phyloP scores from a whole-genome alignment of 1,284 basidiomycete species.

The Phaffia rhodozyma region DNA sequence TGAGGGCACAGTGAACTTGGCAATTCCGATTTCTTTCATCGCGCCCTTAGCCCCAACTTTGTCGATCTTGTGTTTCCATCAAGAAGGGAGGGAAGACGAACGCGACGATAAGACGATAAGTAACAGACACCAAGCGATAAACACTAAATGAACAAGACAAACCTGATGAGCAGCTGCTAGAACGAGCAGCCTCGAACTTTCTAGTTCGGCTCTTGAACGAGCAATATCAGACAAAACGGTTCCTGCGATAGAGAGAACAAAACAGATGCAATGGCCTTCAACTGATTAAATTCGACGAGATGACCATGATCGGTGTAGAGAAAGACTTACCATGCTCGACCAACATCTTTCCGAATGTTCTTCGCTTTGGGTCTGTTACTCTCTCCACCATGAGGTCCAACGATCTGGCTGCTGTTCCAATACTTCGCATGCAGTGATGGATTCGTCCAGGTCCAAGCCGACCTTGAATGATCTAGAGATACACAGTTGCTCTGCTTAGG shows the following conservation, averaged over 20 bases:
- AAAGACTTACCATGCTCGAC: constrained; percentile 65
- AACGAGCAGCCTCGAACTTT: constrained; percentile 72
- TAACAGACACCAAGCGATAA: not conserved
- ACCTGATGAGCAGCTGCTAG: constrained; percentile 83
- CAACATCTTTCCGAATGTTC: constrained; percentile 87
- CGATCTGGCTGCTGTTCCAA: constrained; percentile 74
- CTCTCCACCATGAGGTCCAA: constrained; percentile 79
- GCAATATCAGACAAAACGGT: constrained; percentile 85
- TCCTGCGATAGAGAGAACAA: constrained; percentile 39
- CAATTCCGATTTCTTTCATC: constrained; percentile 91
- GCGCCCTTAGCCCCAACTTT: constrained; percentile 82
- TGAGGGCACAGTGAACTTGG: constrained; percentile 88
- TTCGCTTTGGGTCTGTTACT: constrained; percentile 78
- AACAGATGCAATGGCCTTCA: not conserved
- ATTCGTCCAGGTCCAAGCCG: constrained; percentile 91
- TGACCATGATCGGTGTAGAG: not conserved
- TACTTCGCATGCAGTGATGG: constrained; percentile 93
- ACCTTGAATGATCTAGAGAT: constrained; percentile 78
- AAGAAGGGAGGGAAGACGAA: not conserved
- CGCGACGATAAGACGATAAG: no score
- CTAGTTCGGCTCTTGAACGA: constrained; percentile 82
- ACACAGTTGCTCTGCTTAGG: constrained; percentile 3
- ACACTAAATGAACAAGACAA: not conserved
- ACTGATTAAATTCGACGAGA: not conserved
- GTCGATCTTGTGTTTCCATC: constrained; percentile 53